Conservation (phyloP, 495 filamentous ascomycete genomes). For the Darksidea phi region DNA sequence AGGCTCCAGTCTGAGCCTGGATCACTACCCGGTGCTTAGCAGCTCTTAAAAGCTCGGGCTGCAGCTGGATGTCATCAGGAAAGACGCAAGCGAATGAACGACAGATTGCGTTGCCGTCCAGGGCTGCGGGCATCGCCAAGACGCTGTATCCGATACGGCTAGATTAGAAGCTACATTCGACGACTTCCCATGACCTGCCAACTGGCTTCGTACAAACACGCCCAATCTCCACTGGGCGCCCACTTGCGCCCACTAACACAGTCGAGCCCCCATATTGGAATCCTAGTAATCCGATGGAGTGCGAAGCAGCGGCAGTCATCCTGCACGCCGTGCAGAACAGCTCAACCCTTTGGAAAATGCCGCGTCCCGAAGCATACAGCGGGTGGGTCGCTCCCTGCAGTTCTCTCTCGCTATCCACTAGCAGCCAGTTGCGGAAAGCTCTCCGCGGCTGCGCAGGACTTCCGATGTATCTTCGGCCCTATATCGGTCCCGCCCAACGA, state of each 20-base stretch:
- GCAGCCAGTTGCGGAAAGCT: background rate
- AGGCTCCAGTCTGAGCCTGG: too few species aligned
- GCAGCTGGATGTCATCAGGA: background rate
- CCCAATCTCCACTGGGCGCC: background rate
- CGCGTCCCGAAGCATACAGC: background rate
- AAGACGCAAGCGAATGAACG: background rate
- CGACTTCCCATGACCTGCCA: background rate
- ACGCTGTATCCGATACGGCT: background rate
- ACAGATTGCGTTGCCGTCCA: background rate
- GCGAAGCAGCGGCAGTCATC: background rate
- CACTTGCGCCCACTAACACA: background rate
- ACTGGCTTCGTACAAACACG: background rate
- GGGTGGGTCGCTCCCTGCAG: background rate
- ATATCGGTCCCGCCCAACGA: constrained; percentile 16
- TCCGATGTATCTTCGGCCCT: constrained; percentile 14
- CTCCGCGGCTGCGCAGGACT: constrained; percentile 7
- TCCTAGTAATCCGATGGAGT: background rate
- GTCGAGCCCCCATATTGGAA: background rate
- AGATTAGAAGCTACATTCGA: background rate
- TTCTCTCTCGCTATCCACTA: background rate
- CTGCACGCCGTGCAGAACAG: background rate
- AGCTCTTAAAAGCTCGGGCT: too few species aligned
- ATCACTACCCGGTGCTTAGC: too few species aligned
- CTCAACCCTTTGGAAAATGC: background rate
- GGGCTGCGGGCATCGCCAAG: background rate